Conservation (phyloP, 805 yeast genomes). For the Nakazawaea laoshanensis region DNA sequence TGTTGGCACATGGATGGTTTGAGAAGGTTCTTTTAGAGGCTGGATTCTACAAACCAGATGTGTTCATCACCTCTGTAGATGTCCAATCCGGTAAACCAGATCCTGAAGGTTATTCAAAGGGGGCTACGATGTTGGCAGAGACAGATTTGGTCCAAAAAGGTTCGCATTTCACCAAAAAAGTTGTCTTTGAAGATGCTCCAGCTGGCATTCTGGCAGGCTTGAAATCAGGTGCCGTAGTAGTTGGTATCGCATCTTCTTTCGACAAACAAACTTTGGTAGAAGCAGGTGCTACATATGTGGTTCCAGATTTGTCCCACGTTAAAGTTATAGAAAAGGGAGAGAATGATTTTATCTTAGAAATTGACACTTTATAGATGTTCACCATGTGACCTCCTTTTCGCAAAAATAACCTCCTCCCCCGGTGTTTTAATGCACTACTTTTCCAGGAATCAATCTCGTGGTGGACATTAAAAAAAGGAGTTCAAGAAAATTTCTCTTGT, state of each 20-base stretch:
- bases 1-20: slow-evolving; percentile 76
- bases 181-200: slow-evolving; percentile 85
- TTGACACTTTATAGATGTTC: slow-evolving; percentile 29
- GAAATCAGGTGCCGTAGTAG: slow-evolving; percentile 73
- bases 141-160: slow-evolving; percentile 15
- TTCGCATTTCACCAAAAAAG: slow-evolving; percentile 25
- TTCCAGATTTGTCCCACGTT: slow-evolving; percentile 60
- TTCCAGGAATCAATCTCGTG: too few species aligned
- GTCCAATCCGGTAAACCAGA: slow-evolving; percentile 78
- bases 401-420: not conserved
- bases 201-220: slow-evolving; percentile 82
- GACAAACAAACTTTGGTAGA: slow-evolving; percentile 58
- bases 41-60: slow-evolving; percentile 44
- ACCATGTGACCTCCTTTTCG: too few species aligned
- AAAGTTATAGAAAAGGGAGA: slow-evolving; percentile 46
- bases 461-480: too few species aligned
- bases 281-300: slow-evolving; percentile 78
- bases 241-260: slow-evolving; percentile 80
- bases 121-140: slow-evolving; percentile 39
- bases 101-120: slow-evolving; percentile 73
- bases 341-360: slow-evolving; percentile 27
- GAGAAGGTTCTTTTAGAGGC: slow-evolving; percentile 47
- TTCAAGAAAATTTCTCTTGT: too few species aligned
- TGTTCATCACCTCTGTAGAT: slow-evolving; percentile 76
- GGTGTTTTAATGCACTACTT: too few species aligned